phyloP scores from a whole-genome alignment of 169 alveolate species.

The Eimeria mitis region DNA sequence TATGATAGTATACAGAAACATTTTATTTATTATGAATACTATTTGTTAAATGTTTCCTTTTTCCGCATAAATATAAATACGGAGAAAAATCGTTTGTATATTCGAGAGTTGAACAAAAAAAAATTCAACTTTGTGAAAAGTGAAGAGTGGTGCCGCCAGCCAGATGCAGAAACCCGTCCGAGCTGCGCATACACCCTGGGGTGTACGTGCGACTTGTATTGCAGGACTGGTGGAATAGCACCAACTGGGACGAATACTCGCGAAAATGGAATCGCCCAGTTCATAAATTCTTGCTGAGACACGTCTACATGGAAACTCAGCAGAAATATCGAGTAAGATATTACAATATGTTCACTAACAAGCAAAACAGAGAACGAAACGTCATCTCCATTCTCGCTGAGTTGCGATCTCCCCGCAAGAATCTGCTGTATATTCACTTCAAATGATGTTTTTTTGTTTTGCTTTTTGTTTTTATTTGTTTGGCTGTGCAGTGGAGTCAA shows the following conservation, averaged over 20 bases:
- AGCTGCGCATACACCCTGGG: neutral
- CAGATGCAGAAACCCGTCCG: neutral
- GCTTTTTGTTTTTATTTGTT: neutral
- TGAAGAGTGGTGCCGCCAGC: too few species aligned
- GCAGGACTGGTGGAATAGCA: constrained; percentile 90
- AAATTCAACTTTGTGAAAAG: too few species aligned
- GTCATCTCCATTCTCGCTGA: too few species aligned
- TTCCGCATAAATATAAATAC: too few species aligned
- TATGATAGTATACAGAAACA: neutral
- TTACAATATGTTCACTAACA: neutral
- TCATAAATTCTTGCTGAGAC: constrained; percentile 88
- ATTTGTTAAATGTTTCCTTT: too few species aligned
- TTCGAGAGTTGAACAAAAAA: too few species aligned
- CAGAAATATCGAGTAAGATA: constrained; percentile 62
- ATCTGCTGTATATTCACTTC: too few species aligned
- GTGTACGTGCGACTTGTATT: neutral
- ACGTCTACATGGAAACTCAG: constrained; percentile 87
- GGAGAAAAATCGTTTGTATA: too few species aligned
- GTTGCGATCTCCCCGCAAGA: too few species aligned
- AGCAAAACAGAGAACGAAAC: too few species aligned
- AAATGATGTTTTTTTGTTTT: neutral
- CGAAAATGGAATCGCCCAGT: constrained; percentile 91
- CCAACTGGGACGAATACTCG: constrained; percentile 88
- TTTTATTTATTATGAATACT: neutral
- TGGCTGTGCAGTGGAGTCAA: constrained; percentile 85